Base-by-base conservation (phyloP, 306 rosid species). In the Malus orientalis region DNA sequence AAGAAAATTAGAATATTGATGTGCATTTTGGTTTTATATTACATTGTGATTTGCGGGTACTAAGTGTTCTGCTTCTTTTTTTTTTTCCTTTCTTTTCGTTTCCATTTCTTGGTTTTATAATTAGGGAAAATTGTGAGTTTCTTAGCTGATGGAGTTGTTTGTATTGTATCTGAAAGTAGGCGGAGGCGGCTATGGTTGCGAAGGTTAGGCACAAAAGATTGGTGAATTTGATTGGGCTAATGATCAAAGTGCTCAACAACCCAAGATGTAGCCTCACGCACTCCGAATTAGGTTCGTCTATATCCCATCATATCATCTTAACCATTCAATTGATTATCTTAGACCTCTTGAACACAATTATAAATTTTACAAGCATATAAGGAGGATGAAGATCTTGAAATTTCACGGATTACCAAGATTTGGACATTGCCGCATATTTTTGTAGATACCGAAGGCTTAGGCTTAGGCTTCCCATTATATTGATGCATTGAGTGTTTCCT, bases 111-210 rank as follows among this genome's bases (percentile, higher is more conserved):
- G 42, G 42, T 38, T 38, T 38, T 38, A 6, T 7, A 38, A 38
- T 6, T 38, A 38, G 42, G 42, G 9, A 7, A 38, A 38, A 38
- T 38, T 30, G 33, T 13, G 10, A 55, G 61, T 55, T 36, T 62
- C 8, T 27, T 5, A 15, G 18, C 8, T 61, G 11, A 62, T 62
- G 10, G 38, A 23, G 67, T 27, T 27, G 16, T 62, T 25, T 27
- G 27, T 22, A 6, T 58, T 61, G 33, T 14, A 12, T 62, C 33
- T 62, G 67, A 5, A 29, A 68, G 54, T 61, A 81, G 84, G 72
- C 63, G n/a, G 84, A 76, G 73, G 76, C 80, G 69, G 54, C 84
- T 14, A 77, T 76, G 23, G 77, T 81, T 27, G 84, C 77, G 49
- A 81, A 25, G 70, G 67, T 81, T 55, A 61, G 84, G 4, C 74